Percentiles rank a stretch among this genome's conserved stretches.
Evolutionary conservation across 2,329 filamentous ascomycete genomes (phyloP).

Genomic region (Aspergillus unguis): DNA sequence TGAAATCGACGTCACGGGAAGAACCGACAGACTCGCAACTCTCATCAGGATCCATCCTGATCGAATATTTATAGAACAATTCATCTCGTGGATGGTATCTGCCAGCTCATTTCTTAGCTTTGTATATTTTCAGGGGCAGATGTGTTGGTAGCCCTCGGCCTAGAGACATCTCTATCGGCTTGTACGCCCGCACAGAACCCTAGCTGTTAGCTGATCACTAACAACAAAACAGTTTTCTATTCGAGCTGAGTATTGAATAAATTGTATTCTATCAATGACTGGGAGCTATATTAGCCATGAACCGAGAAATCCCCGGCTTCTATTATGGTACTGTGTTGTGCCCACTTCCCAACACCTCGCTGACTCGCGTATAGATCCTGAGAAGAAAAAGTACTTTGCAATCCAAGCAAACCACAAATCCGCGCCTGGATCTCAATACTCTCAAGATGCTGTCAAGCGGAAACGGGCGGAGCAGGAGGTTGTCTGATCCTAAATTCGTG

Average conservation of each 20-base stretch:
- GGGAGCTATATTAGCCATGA: constrained; percentile 20
- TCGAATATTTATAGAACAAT: not conserved
- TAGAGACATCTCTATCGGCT: not conserved
- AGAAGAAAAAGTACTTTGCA: constrained; percentile 66
- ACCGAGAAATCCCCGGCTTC: constrained; percentile 32
- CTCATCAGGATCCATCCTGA: not conserved
- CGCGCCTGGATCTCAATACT: constrained; percentile 52
- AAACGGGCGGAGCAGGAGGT: constrained; percentile 49
- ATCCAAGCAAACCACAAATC: constrained; percentile 56
- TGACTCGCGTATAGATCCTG: constrained; percentile 32
- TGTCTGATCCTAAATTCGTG: not conserved
- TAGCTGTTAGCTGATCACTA: not conserved
- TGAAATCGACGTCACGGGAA: constrained; percentile 10
- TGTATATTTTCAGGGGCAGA: not conserved
- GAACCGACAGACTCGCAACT: constrained; percentile 4
- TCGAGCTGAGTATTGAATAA: not conserved
- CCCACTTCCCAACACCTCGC: not conserved
- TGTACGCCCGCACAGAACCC: not conserved
- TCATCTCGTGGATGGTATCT: not conserved
- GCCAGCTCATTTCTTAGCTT: not conserved
- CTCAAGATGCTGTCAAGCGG: constrained; percentile 57
- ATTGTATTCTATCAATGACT: not conserved
- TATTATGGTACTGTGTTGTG: constrained; percentile 29
- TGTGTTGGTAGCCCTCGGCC: not conserved
- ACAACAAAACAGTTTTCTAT: not conserved